Evolutionary conservation across 495 filamentous ascomycete species (phyloP).

Genomic region (Halenospora varia): DNA sequence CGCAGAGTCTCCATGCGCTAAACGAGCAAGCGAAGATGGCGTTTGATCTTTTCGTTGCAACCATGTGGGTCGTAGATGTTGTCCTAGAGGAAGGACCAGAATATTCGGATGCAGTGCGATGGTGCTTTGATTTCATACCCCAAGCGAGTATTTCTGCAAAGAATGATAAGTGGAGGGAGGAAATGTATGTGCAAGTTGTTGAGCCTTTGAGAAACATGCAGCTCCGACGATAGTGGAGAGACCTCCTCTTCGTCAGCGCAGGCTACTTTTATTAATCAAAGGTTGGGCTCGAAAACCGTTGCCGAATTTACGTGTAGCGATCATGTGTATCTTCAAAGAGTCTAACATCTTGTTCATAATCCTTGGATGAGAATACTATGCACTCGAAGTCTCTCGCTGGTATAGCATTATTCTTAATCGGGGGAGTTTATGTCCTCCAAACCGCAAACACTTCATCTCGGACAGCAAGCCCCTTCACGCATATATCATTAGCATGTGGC

Average conservation of each 20-base stretch:
- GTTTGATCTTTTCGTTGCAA: constrained; percentile 22
- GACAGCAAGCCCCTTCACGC: no score
- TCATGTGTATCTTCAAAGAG: no score
- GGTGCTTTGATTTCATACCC: constrained; percentile 23
- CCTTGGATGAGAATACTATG: no score
- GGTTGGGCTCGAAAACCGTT: not conserved
- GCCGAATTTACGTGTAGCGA: no score
- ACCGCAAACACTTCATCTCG: no score
- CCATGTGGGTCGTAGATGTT: constrained; percentile 22
- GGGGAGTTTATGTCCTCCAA: no score
- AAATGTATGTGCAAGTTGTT: constrained; percentile 17
- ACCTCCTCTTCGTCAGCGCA: not conserved
- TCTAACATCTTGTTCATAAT: no score
- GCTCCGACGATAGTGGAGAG: not conserved
- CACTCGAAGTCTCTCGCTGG: no score
- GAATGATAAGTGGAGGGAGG: constrained; percentile 18
- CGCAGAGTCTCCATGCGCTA: constrained; percentile 2
- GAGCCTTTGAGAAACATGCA: constrained; percentile 20
- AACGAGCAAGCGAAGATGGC: constrained; percentile 10
- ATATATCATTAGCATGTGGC: no score
- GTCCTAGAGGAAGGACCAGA: constrained; percentile 28
- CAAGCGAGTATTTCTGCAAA: constrained; percentile 1
- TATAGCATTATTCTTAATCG: no score
- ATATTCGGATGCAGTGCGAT: constrained; percentile 26
- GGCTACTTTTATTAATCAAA: no score